Evolutionary conservation across 371 early-diverging fungal species (phyloP).

Genomic region (Mortierella sp.): DNA sequence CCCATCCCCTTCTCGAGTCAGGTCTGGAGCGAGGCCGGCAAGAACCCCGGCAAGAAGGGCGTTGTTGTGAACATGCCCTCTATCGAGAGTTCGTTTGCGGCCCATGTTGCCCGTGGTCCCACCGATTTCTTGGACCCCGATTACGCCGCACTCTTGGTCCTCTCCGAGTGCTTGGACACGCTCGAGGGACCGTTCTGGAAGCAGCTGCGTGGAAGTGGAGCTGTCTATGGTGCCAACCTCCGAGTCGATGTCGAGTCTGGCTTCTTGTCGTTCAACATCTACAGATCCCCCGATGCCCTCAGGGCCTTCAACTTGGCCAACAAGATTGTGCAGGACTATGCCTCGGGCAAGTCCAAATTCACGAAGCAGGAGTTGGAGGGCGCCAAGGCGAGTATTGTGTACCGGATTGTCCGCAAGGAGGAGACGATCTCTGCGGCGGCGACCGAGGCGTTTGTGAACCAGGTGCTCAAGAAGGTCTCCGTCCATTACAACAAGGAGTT

Average conservation of each 20-base stretch:
- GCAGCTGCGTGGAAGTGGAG: conserved; percentile 75
- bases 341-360: conserved; percentile 66
- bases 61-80: conserved; percentile 70
- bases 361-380: conserved; percentile 70
- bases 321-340: conserved; percentile 66
- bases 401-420: conserved; percentile 67
- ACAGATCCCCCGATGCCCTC: conserved; percentile 70
- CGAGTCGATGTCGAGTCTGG: conserved; percentile 65
- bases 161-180: conserved; percentile 71
- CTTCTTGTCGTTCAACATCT: conserved; percentile 68
- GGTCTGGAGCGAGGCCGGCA: conserved; percentile 65
- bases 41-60: conserved; percentile 67
- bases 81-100: conserved; percentile 73
- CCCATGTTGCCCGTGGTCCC: conserved; percentile 66
- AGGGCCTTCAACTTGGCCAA: conserved; percentile 73
- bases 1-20: conserved; percentile 67
- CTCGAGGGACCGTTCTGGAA: conserved; percentile 80
- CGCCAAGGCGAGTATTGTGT: conserved; percentile 77
- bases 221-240: conserved; percentile 73
- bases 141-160: conserved; percentile 69
- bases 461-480: conserved; percentile 70
- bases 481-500: conserved; percentile 67
- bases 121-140: conserved; percentile 68
- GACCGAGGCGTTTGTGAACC: conserved; percentile 69
- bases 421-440: conserved; percentile 72